Base-by-base conservation (phyloP, 2,329 filamentous ascomycete species). In the Pseudogymnoascus sp. region DNA sequence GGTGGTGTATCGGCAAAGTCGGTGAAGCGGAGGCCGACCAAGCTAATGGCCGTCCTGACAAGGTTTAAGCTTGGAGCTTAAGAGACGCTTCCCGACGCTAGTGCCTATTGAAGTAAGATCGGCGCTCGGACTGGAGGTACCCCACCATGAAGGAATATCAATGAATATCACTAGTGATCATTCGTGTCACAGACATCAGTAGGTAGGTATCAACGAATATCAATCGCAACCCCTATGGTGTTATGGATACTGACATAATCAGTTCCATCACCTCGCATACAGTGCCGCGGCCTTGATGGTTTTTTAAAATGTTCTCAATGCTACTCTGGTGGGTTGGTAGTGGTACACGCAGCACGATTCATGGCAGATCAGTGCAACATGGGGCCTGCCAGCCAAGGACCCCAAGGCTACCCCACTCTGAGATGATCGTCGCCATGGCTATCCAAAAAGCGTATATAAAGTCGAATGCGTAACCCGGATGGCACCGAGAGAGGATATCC, bases 401-500 rank as follows among this genome's bases (percentile, higher is more conserved):
- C 15, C 15, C 47, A 30, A 20, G 28, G 7, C 9, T 28, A 33
- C 47, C 47, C 47, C 47, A 15, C 47, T 53, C 47, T 33, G 28
- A n/a, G 28, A 53, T 35, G 47, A 53, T 53, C 28, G 15, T 30
- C 25, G 28, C 14, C 47, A 20, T 53, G 25, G 5, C 28, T 1
- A 28, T 33, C 25, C 28, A 14, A 28, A 18, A 53, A 6, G 47
- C n/a, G 11, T 11, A 33, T 53, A 53, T 53, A 53, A 53, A 53
- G 47, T 53, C 15, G n/a, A 53, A 20, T 22, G 28, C 33, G 47
- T 53, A 53, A 53, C 47, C 47, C 47, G 33, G 47, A 53, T 53
- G 47, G 28, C 15, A 53, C n/a, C 6, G 22, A 28, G 47, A 33
- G 43, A 53, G 28, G 18, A 53, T 33, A 53, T 53, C 5, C 28